Evolutionary conservation across 306 rosid species (phyloP), one percentile per base, ranked within the genome.

Genomic region (Corylus avellana): DNA sequence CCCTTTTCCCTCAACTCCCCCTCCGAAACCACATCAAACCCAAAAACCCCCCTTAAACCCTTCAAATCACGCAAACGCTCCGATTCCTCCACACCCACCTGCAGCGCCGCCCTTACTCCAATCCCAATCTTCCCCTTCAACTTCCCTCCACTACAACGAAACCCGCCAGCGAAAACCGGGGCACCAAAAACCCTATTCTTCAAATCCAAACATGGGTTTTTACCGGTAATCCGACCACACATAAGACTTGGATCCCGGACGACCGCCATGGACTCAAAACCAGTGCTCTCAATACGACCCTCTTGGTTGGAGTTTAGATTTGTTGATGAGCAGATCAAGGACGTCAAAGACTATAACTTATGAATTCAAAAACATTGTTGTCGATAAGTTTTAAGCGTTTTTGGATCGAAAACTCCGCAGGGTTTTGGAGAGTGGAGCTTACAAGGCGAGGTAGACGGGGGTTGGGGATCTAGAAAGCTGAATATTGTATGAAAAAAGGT

Each of bases 1-100:
- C 98, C 97, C 73, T 88, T 92, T 82, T 88, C 87, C 75, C 85
- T 91, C 83, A 92, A 76, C 35, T 92, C 97, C 73, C 80, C 81
- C 80, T 94, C 98, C 20, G 91, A 87, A 55, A 92, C 97, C 56
- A 84, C 85, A 50, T 94, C 97, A 78, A 94, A 74, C 82, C 85
- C 92, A 72, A 90, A 78, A 58, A 14, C 73, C 50, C 83, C 86
- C 72, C 83, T 88, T 72, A 85, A 86, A 54, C 69, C 81, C 63
- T 73, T 83, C 61, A 72, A 39, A 61, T 72, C 77, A 14, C 12
- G 75, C 81, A 58, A 11, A 18, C 86, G 77, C 78, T 79, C 82
- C 1, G 80, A 37, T 0, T n/a, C 80, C 76, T 90, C 87, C 79
- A 81, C 84, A 83, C 78, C 87, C 82, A 88, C 74, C 44, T 87